phyloP scores from a whole-genome alignment of 495 filamentous ascomycete species.

The Lophium mytilinum region DNA sequence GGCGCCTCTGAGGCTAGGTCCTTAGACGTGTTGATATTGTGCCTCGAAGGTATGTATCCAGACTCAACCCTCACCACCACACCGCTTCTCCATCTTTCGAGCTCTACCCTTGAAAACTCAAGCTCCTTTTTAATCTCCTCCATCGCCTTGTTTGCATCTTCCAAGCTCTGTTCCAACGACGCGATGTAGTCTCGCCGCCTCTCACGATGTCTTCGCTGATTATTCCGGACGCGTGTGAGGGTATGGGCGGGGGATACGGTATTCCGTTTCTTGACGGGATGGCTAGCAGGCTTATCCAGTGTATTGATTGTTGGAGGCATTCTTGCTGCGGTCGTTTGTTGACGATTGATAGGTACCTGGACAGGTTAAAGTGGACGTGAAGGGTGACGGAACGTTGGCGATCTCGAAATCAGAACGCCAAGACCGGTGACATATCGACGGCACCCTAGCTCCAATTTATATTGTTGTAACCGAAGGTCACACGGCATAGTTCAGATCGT shows the following conservation, averaged over 20 bases:
- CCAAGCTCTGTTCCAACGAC: slow-evolving; percentile 12
- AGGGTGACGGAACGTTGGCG: too few relatives aligned
- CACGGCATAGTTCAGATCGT: neutral
- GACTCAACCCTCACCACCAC: neutral
- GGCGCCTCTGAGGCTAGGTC: neutral
- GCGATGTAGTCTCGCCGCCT: slow-evolving; percentile 14
- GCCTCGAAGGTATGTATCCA: neutral
- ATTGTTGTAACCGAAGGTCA: too few relatives aligned
- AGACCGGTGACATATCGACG: neutral
- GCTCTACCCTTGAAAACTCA: neutral
- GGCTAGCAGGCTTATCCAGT: neutral
- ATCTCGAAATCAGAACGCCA: neutral
- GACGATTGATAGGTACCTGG: too few relatives aligned
- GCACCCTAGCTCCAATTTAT: too few relatives aligned
- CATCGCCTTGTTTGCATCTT: slow-evolving; percentile 7
- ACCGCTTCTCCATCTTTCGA: neutral
- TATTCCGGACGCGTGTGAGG: slow-evolving; percentile 17
- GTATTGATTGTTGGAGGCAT: neutral
- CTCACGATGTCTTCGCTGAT: slow-evolving; percentile 20
- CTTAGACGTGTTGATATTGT: neutral
- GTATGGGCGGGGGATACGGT: slow-evolving; percentile 19
- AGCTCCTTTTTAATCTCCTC: slow-evolving; percentile 11
- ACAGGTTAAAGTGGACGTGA: too few relatives aligned
- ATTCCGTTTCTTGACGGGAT: neutral
- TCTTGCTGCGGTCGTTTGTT: too few relatives aligned